Evolutionary conservation across 163 green algal genomes (phyloP).

Genomic region (Chloroidium sp.): DNA sequence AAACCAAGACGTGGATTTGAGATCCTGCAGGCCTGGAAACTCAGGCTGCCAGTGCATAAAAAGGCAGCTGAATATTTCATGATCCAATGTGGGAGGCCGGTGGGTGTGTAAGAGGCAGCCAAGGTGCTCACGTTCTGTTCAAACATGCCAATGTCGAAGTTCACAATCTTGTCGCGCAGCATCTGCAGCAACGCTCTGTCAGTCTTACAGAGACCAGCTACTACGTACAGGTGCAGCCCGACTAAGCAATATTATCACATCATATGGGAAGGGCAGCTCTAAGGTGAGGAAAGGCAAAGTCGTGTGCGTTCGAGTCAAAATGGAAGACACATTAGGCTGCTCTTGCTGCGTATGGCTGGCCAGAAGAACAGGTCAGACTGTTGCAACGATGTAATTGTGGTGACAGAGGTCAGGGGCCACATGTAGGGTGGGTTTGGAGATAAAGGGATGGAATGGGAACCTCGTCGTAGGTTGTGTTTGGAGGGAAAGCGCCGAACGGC

Average conservation of each 20-base stretch:
- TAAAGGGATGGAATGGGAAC: background rate
- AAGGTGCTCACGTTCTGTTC: conserved; percentile 12
- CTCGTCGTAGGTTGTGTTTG: conserved; percentile 4
- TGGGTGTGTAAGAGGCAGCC: too few species aligned
- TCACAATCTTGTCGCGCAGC: background rate
- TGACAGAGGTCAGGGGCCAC: background rate
- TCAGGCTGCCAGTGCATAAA: too few species aligned
- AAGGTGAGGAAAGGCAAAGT: background rate
- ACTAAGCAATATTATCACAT: background rate
- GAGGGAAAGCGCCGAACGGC: conserved; percentile 1
- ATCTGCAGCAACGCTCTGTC: background rate
- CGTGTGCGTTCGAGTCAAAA: background rate
- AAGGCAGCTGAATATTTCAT: too few species aligned
- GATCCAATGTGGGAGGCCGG: too few species aligned
- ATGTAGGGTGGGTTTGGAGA: background rate
- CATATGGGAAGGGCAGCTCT: background rate
- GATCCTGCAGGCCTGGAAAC: too few species aligned
- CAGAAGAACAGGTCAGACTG: too few species aligned
- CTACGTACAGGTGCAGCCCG: background rate
- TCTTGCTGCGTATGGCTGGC: background rate
- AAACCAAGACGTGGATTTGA: too few species aligned
- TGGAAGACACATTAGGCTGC: background rate
- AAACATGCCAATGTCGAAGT: conserved; percentile 14
- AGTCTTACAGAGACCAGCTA: background rate
- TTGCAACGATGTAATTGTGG: background rate